Percentiles rank a stretch among this genome's conserved stretches.
Evolutionary conservation across 176 grass and related monocot genomes (phyloP).

Genomic region (Eleusine indica): DNA sequence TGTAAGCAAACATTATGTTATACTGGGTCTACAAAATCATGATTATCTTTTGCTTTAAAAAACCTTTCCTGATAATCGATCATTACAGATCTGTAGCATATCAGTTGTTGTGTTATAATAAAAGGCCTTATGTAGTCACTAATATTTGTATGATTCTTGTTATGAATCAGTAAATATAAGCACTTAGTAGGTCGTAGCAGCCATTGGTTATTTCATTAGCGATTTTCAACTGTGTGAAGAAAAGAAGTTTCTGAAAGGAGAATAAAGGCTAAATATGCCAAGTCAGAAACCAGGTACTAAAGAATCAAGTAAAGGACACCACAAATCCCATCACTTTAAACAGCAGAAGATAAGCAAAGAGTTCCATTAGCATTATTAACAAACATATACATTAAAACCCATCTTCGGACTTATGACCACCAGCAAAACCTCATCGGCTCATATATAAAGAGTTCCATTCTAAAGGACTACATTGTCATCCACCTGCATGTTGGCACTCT

Average conservation of each 20-base stretch:
- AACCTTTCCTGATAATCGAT: neutral
- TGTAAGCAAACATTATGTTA: neutral
- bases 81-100: neutral
- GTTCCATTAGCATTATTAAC: constrained; percentile 5
- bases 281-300: neutral
- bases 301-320: constrained; percentile 25
- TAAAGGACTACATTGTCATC: neutral
- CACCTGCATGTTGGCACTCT: neutral
- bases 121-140: neutral
- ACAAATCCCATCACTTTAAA: constrained; percentile 1
- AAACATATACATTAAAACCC: constrained; percentile 14
- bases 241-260: constrained; percentile 8
- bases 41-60: too few species aligned
- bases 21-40: constrained; percentile 6
- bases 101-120: neutral
- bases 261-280: neutral
- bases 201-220: neutral
- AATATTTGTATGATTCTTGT: neutral
- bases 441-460: neutral
- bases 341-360: neutral
- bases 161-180: neutral
- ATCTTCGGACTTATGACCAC: neutral
- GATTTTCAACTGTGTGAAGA: constrained; percentile 17
- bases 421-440: neutral
- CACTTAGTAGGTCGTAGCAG: neutral